Base-by-base conservation (phyloP, 2,329 filamentous ascomycete genomes). In the Paraconiothyrium brasiliense region DNA sequence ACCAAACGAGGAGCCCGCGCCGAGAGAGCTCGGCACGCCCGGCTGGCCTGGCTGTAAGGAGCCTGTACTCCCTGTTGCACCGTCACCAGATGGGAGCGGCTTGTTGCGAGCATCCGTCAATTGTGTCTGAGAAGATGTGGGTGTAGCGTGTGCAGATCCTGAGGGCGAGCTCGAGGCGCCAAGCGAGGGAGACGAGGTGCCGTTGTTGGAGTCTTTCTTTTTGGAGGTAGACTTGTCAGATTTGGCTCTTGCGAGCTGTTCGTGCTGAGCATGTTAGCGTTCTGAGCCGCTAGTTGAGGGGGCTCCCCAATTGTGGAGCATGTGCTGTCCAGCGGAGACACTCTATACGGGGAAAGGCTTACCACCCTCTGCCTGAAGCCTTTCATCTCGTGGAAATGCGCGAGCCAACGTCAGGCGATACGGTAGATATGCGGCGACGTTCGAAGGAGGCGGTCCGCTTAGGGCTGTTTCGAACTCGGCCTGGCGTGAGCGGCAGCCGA, bases 351-450 rank as follows among this genome's bases (percentile, higher is more conserved):
- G 64, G 63, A 64, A 55, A 57, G 68, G 89, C 92, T 86, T 89
- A 97, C 93, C 86, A 97, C 93, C 91, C 92, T 92, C 86, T 97
- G 93, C 83, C 93, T 92, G 83, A 98, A 97, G 80, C 93, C 92
- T 85, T 97, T 97, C 94, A 98, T 97, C 82, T 86, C 91, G 82
- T 81, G 81, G 68, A 69, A 68, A 65, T 64, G 74, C 75, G 72
- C 71, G 64, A 64, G 63, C 63, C 68, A 70, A 71, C 66, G 66
- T 69, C 65, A 70, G 67, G 71, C 63, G 68, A 68, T 68, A 73
- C 70, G 71, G 66, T 61, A 57, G 70, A 60, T 39, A 58, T 68
- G 67, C 65, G 66, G 70, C 67, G 70, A 70, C 66, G 63, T 66
- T 24, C 41, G 51, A 30, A 60, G 64, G 62, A 61, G 50, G 65